phyloP scores from a whole-genome alignment of 352 stramenopile genomes.

The Pythium scleroteichum region DNA sequence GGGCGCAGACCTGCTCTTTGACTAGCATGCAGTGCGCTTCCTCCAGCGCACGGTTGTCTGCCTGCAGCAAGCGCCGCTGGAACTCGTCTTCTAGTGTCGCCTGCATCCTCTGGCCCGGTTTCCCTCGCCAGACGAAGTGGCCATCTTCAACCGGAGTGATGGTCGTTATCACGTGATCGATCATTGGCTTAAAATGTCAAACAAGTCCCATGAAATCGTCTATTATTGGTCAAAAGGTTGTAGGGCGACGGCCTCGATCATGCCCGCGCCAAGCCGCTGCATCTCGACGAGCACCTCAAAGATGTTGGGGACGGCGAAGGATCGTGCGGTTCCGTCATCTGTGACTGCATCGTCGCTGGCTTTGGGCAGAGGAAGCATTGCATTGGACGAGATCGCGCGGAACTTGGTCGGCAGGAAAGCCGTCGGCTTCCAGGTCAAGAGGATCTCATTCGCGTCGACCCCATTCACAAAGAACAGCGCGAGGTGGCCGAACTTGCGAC shows the following conservation, averaged over 20 bases:
- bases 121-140: too few species aligned
- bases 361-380: slow-evolving; percentile 57
- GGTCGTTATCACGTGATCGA: slow-evolving; percentile 12
- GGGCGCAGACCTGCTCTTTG: slow-evolving; percentile 23
- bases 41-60: slow-evolving; percentile 3
- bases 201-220: not conserved
- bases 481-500: slow-evolving; percentile 59
- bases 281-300: slow-evolving; percentile 81
- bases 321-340: slow-evolving; percentile 28
- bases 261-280: slow-evolving; percentile 61
- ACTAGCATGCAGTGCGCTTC: slow-evolving; percentile 5
- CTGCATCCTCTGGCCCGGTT: slow-evolving; percentile 3
- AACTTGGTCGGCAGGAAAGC: slow-evolving; percentile 82
- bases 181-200: too few species aligned
- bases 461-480: slow-evolving; percentile 82
- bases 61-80: slow-evolving; percentile 1
- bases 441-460: slow-evolving; percentile 60
- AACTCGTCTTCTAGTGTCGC: slow-evolving; percentile 14
- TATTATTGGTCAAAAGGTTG: slow-evolving; percentile 49
- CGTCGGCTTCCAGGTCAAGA: slow-evolving; percentile 78
- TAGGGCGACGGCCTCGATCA: slow-evolving; percentile 52
- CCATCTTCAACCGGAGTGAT: slow-evolving; percentile 27
- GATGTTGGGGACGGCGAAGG: slow-evolving; percentile 68
- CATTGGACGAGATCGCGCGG: slow-evolving; percentile 70
- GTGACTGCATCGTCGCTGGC: slow-evolving; percentile 27